Conservation (phyloP, 1,284 basidiomycete genomes). For the Paramarasmius palmivorus region DNA sequence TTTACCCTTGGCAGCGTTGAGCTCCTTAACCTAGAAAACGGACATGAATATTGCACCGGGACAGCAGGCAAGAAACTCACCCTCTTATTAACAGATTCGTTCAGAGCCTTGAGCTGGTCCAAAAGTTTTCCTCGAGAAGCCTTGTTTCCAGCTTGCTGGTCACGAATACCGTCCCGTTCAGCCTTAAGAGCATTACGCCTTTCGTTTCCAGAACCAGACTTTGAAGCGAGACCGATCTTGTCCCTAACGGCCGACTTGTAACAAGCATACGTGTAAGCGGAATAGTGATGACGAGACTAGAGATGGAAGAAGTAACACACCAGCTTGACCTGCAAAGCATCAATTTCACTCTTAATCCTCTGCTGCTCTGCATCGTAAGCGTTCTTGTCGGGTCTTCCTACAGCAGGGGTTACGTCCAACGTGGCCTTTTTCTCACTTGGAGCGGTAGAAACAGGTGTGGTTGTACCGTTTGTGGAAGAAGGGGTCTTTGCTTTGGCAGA, state of each 20-base stretch:
- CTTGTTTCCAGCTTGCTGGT: conserved; percentile 84
- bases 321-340: conserved; percentile 74
- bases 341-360: conserved; percentile 81
- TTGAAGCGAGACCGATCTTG: conserved; percentile 70
- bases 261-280: conserved; percentile 8
- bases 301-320: conserved; percentile 51
- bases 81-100: conserved; percentile 86
- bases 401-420: conserved; percentile 37
- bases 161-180: conserved; percentile 82
- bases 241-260: conserved; percentile 74
- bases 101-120: conserved; percentile 82
- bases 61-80: conserved; percentile 36
- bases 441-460: conserved; percentile 44
- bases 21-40: conserved; percentile 75
- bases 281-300: not conserved
- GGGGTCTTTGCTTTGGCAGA: conserved; percentile 36
- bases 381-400: conserved; percentile 79
- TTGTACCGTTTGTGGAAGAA: conserved; percentile 45
- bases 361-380: conserved; percentile 84
- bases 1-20: conserved; percentile 84
- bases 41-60: conserved; percentile 6
- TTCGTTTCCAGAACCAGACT: conserved; percentile 67
- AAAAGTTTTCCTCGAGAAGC: conserved; percentile 71
- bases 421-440: conserved; percentile 41
- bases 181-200: conserved; percentile 73